These are phyloP conservation scores for Blastobotrys illinoisensis DNA, from an alignment of 1,139 yeast species.

Conservation along the genomic window DNA sequence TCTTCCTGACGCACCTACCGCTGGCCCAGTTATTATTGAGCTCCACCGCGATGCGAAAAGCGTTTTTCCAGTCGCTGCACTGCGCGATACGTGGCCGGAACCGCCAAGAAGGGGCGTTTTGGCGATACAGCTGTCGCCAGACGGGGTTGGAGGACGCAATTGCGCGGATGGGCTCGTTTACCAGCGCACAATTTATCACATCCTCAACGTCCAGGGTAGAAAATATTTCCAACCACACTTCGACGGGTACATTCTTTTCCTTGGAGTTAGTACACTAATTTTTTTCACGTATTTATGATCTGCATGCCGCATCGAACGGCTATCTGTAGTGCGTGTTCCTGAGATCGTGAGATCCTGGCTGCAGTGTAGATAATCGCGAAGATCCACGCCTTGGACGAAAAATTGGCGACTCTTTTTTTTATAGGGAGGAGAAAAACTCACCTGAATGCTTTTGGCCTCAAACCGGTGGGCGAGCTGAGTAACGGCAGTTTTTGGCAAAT, in stretches of 20 bases:
- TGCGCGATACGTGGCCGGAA: not conserved
- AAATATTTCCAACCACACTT: slow-evolving; percentile 10
- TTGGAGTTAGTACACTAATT: not conserved
- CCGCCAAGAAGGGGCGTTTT: not conserved
- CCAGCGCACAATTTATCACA: slow-evolving; percentile 1
- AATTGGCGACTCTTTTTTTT: not conserved
- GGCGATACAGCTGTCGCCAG: not conserved
- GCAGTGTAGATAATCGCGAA: not conserved
- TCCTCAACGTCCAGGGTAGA: slow-evolving; percentile 5
- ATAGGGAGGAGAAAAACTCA: not conserved
- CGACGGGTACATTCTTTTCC: slow-evolving; percentile 6
- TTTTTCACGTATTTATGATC: not conserved
- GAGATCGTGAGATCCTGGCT: not conserved
- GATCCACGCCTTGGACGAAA: not conserved
- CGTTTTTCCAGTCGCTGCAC: slow-evolving; percentile 8
- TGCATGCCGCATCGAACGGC: not conserved
- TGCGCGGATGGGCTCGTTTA: not conserved
- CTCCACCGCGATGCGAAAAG: slow-evolving; percentile 5
- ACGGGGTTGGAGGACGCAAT: not conserved
- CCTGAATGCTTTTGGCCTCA: not conserved
- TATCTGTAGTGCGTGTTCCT: not conserved
- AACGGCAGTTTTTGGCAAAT: slow-evolving; percentile 1
- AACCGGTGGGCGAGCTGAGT: not conserved
- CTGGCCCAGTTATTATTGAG: slow-evolving; percentile 6
- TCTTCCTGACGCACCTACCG: slow-evolving; percentile 9